A percentile compares a stretch with the other conserved stretches of the same genome.
Conservation (phyloP, 2,329 filamentous ascomycete genomes). For the Cercospora sojina region DNA sequence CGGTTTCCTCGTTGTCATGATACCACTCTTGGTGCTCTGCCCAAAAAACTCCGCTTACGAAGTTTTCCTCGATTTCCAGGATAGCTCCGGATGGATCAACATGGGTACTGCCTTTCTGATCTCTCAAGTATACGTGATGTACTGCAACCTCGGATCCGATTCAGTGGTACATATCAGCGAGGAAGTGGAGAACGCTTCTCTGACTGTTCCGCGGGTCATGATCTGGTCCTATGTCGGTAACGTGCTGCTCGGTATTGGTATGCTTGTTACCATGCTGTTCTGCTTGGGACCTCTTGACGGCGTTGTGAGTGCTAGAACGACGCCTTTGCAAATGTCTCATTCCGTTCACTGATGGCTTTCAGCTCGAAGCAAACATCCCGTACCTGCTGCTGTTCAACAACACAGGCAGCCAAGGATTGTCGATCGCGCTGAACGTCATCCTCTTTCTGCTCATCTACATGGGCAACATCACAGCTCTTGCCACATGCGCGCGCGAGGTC, state of each 20-base stretch:
- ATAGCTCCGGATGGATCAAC: constrained; percentile 33
- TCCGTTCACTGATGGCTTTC: not conserved
- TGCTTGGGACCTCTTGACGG: constrained; percentile 34
- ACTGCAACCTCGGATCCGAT: constrained; percentile 31
- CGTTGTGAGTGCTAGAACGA: constrained; percentile 22
- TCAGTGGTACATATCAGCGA: constrained; percentile 38
- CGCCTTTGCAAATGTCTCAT: too few species aligned
- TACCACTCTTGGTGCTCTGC: constrained; percentile 34
- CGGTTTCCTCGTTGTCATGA: constrained; percentile 37
- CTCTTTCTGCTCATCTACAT: constrained; percentile 32
- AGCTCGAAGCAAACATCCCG: constrained; percentile 25
- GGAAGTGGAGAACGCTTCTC: constrained; percentile 36
- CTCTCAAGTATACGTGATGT: constrained; percentile 25
- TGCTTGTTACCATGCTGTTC: constrained; percentile 35
- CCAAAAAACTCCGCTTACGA: constrained; percentile 35
- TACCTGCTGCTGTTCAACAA: constrained; percentile 34
- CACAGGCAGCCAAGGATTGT: constrained; percentile 27
- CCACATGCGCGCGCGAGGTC: constrained; percentile 45
- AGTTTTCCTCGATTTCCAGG: constrained; percentile 35
- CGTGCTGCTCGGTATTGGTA: constrained; percentile 25
- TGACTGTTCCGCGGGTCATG: constrained; percentile 36
- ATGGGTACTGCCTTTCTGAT: constrained; percentile 35
- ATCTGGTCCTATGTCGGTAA: constrained; percentile 32
- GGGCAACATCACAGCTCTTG: constrained; percentile 39
- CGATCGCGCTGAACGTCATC: constrained; percentile 31